Percentiles rank a stretch among this genome's conserved stretches.
Conservation (phyloP, 148 eudicot genomes). For the Chenopodium quinoa region DNA sequence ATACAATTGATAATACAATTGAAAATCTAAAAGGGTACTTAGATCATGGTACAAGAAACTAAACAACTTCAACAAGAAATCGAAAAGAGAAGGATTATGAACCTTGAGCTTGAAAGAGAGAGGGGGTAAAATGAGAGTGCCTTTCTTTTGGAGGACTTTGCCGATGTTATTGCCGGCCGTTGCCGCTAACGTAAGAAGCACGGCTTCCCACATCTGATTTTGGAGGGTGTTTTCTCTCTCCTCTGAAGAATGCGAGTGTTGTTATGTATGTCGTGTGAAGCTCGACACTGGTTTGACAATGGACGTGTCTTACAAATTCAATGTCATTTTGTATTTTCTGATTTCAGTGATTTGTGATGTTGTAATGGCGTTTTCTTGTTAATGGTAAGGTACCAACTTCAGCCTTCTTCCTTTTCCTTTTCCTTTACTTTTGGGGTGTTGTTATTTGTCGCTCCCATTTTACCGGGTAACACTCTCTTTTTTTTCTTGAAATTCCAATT, state of each 20-base stretch:
- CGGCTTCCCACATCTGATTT: constrained; percentile 43
- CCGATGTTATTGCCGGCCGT: constrained; percentile 50
- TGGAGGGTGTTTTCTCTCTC: constrained; percentile 3
- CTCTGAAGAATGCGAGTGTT: neutral
- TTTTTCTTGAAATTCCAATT: no score
- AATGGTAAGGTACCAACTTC: no score
- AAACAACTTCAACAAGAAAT: neutral
- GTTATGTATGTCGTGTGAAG: constrained; percentile 2
- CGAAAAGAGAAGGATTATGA: neutral
- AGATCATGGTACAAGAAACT: constrained; percentile 10
- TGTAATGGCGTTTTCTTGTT: neutral
- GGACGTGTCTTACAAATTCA: constrained; percentile 1
- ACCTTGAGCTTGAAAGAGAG: constrained; percentile 49
- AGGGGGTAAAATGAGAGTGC: constrained; percentile 49
- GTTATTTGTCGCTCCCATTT: no score
- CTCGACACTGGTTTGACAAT: neutral
- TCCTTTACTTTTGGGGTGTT: no score
- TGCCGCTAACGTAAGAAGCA: constrained; percentile 40
- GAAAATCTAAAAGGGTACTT: neutral
- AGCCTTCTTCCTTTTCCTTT: no score
- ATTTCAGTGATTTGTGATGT: no score
- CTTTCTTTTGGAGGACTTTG: constrained; percentile 45
- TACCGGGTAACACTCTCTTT: no score
- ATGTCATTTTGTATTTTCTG: no score
- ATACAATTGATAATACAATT: neutral